These are phyloP conservation scores for Dentipellis fragilis DNA, from an alignment of 768 basidiomycete species.

Conservation along the genomic window DNA sequence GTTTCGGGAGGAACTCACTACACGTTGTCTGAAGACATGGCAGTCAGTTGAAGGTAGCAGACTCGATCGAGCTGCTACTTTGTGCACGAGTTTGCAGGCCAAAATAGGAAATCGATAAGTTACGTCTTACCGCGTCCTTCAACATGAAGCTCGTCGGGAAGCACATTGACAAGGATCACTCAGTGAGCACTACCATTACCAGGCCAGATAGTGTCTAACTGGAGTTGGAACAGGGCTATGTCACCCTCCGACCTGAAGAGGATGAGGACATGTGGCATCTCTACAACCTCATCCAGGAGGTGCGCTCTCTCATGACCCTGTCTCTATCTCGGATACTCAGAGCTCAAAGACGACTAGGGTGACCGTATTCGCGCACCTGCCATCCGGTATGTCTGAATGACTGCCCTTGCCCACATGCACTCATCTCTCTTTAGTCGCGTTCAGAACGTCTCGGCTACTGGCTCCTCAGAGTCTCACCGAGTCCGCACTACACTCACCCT, in stretches of 20 bases:
- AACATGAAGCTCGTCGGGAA: slow-evolving; percentile 81
- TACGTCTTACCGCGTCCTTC: not conserved
- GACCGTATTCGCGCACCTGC: slow-evolving; percentile 83
- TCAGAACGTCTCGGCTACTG: slow-evolving; percentile 83
- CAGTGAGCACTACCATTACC: slow-evolving; percentile 37
- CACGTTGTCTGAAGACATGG: not conserved
- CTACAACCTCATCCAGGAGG: slow-evolving; percentile 88
- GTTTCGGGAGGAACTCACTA: not conserved
- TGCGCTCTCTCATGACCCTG: slow-evolving; percentile 17
- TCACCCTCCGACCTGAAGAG: slow-evolving; percentile 91
- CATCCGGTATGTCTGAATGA: slow-evolving; percentile 44
- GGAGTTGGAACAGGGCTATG: slow-evolving; percentile 61
- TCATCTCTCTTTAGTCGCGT: slow-evolving; percentile 48
- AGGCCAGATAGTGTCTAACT: slow-evolving; percentile 16
- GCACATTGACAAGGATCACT: slow-evolving; percentile 74
- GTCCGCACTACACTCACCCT: slow-evolving; percentile 80
- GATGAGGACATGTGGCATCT: slow-evolving; percentile 99
- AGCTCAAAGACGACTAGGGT: slow-evolving; percentile 29
- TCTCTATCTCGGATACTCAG: slow-evolving; percentile 5
- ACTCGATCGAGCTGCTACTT: no score
- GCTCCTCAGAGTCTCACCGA: slow-evolving; percentile 87
- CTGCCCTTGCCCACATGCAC: not conserved
- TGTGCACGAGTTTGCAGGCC: not conserved
- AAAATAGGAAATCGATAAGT: slow-evolving; percentile 1
- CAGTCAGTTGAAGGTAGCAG: not conserved